Evolutionary conservation across 1,284 basidiomycete species (phyloP), one percentile per base, ranked within the genome.

Genomic region (Ganoderma leucocontextum): DNA sequence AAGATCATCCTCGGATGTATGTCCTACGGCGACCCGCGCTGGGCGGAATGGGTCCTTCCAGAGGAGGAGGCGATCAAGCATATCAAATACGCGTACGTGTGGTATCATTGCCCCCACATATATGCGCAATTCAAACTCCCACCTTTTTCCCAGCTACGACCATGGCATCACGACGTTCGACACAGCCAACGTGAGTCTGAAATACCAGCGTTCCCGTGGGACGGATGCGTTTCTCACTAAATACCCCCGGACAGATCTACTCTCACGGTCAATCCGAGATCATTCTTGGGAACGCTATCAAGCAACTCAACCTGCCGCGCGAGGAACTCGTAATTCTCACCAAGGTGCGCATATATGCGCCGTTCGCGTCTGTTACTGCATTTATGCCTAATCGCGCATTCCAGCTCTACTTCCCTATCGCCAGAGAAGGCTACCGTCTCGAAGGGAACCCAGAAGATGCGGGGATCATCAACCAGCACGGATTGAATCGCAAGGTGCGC

Each of bases 271-370:
- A 84, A n/a, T 91, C 89, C 0, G 95, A 96, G 78, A 77, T 86
- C 35, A 87, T 94, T 70, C 84, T 95, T 44, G 94, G 95, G 6
- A 91, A 91, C 72, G 94, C 92, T 1, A 91, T 96, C 80, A 92
- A 91, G 74, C 75, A 91, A 71, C 84, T 88, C 70, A 80, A 90
- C 36, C 83, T 95, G 19, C 91, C 91, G 19, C 87, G 94, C 10
- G 89, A 91, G 29, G 89, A 91, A 73, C 88, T 95, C 33, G 92
- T 95, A 17, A 86, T 95, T 39, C 83, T 95, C 82, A 94, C 92
- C 42, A 95, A 95, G 82, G 89, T 88, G 17, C 1, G 39, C 15
- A 9, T 41, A 8, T 52, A 42, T 59, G 22, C 22, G 15, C 42
- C 35, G 36, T n/a, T n/a, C n/a, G n/a, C n/a, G n/a, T 36, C 10